These are phyloP conservation scores for Spongispora temasekensis DNA, from an alignment of 1,284 basidiomycete genomes.

Conservation along the genomic window DNA sequence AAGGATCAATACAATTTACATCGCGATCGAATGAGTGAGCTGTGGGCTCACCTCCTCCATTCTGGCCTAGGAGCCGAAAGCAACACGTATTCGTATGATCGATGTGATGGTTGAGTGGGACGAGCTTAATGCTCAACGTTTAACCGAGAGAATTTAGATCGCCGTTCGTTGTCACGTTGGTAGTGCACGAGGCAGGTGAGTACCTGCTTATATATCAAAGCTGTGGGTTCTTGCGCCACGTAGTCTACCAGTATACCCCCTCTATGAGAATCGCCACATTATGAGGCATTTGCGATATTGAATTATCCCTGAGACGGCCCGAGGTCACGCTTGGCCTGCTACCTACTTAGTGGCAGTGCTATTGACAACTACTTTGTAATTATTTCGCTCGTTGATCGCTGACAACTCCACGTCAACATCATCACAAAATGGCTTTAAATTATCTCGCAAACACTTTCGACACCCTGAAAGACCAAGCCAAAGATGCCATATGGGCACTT, in stretches of 20 bases:
- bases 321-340: too few species aligned
- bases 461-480: slow-evolving; percentile 69
- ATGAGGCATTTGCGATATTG: too few species aligned
- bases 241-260: too few species aligned
- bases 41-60: slow-evolving; percentile 22
- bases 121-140: too few species aligned
- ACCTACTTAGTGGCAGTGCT: too few species aligned
- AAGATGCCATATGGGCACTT: slow-evolving; percentile 77
- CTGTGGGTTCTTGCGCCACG: slow-evolving; percentile 6
- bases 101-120: too few species aligned
- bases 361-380: neutral
- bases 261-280: too few species aligned
- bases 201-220: slow-evolving; percentile 21
- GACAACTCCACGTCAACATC: neutral
- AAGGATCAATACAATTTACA: slow-evolving; percentile 4
- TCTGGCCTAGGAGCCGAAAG: too few species aligned
- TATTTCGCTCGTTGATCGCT: neutral
- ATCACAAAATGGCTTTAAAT: slow-evolving; percentile 26
- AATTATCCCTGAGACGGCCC: too few species aligned
- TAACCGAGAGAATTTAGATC: neutral
- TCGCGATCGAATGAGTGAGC: neutral
- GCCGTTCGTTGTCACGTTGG: neutral
- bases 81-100: too few species aligned
- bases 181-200: slow-evolving; percentile 28
- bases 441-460: slow-evolving; percentile 50